Conservation (phyloP, 2,329 filamentous ascomycete species). For the Dothistroma pini region DNA sequence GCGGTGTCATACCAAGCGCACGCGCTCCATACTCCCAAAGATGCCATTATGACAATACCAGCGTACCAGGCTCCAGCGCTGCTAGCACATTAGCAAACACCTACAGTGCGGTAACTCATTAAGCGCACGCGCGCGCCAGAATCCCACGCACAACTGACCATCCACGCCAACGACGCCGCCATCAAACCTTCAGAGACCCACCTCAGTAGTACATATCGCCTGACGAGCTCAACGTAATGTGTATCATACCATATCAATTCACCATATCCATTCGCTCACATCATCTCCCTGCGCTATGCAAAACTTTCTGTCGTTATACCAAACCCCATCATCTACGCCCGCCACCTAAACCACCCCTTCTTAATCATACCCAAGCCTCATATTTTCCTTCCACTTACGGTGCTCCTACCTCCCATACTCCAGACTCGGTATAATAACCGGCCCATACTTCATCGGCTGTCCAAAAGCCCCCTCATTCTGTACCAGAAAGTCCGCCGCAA, state of each 20-base stretch:
- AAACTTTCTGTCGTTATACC: neutral
- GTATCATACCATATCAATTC: neutral
- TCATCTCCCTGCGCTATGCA: neutral
- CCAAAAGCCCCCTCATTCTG: slow-evolving; percentile 83
- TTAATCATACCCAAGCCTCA: too few relatives aligned
- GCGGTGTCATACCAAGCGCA: neutral
- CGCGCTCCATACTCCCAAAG: neutral
- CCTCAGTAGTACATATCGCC: neutral
- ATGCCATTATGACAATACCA: neutral
- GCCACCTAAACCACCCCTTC: too few relatives aligned
- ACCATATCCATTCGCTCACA: neutral
- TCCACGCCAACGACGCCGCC: neutral
- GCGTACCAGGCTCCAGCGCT: too few relatives aligned
- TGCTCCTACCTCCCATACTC: slow-evolving; percentile 45
- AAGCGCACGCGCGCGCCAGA: too few relatives aligned
- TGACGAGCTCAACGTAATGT: neutral
- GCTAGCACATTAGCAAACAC: too few relatives aligned
- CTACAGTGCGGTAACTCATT: too few relatives aligned
- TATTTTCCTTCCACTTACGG: slow-evolving; percentile 1
- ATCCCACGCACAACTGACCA: too few relatives aligned
- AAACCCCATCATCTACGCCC: neutral
- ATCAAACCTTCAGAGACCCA: neutral
- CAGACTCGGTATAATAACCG: slow-evolving; percentile 80
- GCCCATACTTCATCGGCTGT: slow-evolving; percentile 89
- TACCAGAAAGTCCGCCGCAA: slow-evolving; percentile 95